Evolutionary conservation across 2,329 filamentous ascomycete genomes (phyloP), one percentile per base, ranked within the genome.

Genomic region (Dactylonectria macrodidyma): DNA sequence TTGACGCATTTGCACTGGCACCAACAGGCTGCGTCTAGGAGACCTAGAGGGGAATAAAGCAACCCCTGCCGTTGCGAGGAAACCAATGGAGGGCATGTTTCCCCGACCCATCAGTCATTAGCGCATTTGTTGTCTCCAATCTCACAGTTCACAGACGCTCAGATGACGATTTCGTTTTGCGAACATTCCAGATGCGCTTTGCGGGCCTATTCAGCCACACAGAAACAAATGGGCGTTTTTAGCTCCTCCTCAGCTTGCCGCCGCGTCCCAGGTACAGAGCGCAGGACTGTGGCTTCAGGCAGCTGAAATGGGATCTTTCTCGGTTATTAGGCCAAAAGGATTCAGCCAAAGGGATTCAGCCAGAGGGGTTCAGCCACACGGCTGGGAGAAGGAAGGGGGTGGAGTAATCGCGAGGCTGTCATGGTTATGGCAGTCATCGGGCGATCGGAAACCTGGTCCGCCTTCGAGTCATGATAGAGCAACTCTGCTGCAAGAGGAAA

Each of bases 181-280:
- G 38, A 51, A n/a, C 69, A 69, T 70, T 68, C 62, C 61, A 60
- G 57, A 34, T 47, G n/a, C 2, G 16, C 44, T 36, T 46, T 47
- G 3, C 26, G 44, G 36, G 44, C 14, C 22, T 41, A 41, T 33
- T 1, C 11, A 30, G 12, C 14, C n/a, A 7, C 59, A 36, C 34
- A 9, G 12, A 26, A 10, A 16, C 54, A 10, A 9, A 46, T 33
- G 12, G 12, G 9, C 41, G 52, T 22, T 26, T 34, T 24, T 36
- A n/a, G 24, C 11, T 44, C 10, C 38, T 12, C 10, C 19, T 19
- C 19, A 19, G 22, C 3, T 54, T 47, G 50, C 48, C 22, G 8
- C 26, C 22, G 12, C 47, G 22, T 38, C 26, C 59, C 50, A 3
- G 38, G 16, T 61, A 24, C 34, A 38, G 38, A 57, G 22, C 36